phyloP scores from a whole-genome alignment of 73 alveolate genomes.

The Paramecium primaurelia region DNA sequence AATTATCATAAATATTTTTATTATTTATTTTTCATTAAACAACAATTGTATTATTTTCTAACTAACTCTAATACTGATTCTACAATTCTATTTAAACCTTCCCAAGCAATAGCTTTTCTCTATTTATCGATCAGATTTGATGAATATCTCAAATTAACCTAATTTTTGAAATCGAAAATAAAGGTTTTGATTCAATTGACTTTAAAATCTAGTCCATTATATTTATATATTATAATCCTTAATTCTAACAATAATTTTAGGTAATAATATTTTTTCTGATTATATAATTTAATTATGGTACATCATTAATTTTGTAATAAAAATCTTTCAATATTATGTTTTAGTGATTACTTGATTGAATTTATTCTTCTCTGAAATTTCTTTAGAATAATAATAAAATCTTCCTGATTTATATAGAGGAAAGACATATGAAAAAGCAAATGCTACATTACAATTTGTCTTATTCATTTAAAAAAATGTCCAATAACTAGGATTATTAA shows the following conservation, averaged over 20 bases:
- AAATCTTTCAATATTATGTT: background rate
- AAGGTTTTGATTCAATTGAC: background rate
- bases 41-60: background rate
- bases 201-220: background rate
- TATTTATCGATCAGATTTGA: background rate
- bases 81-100: background rate
- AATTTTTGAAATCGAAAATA: background rate
- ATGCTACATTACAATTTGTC: background rate
- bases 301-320: background rate
- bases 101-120: background rate
- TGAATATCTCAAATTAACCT: background rate
- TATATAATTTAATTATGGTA: background rate
- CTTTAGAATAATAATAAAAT: background rate
- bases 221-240: background rate
- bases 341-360: background rate
- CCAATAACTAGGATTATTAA: background rate
- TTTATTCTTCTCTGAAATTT: background rate
- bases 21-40: background rate
- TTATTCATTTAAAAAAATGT: background rate
- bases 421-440: background rate
- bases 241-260: background rate
- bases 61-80: background rate
- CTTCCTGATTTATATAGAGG: background rate
- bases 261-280: background rate
- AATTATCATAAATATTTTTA: background rate